Percentiles rank a stretch among this genome's conserved stretches.
Conservation (phyloP, 805 yeast species). For the Metschnikowia cerradonensis region DNA sequence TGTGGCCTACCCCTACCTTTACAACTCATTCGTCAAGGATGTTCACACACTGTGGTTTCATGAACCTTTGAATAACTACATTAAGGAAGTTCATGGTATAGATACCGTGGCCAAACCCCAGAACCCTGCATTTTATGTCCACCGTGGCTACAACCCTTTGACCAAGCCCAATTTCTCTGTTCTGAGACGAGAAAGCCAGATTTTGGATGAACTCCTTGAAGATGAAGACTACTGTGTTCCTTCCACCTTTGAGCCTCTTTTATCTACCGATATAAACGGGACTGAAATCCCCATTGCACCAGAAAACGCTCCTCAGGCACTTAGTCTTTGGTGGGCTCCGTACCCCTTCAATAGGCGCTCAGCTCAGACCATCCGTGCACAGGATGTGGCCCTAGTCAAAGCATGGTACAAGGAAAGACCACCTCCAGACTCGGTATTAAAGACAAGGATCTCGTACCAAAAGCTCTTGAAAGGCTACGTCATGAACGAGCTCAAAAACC, state of each 20-base stretch:
- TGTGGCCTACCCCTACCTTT: slow-evolving; percentile 82
- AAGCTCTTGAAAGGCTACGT: slow-evolving; percentile 77
- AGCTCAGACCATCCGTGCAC: slow-evolving; percentile 73
- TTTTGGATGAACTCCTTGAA: slow-evolving; percentile 15
- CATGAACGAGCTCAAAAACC: slow-evolving; percentile 61
- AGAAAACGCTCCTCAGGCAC: slow-evolving; percentile 46
- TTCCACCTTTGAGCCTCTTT: slow-evolving; percentile 46
- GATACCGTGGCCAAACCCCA: background rate
- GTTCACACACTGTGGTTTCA: slow-evolving; percentile 63
- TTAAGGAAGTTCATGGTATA: slow-evolving; percentile 36
- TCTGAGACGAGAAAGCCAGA: slow-evolving; percentile 27
- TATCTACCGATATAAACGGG: slow-evolving; percentile 22
- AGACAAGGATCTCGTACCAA: slow-evolving; percentile 84
- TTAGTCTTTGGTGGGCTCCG: slow-evolving; percentile 76
- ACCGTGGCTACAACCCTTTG: slow-evolving; percentile 55
- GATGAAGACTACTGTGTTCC: slow-evolving; percentile 40
- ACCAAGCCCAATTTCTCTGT: slow-evolving; percentile 17
- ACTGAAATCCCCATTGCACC: slow-evolving; percentile 26
- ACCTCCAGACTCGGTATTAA: slow-evolving; percentile 57
- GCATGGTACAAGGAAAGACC: slow-evolving; percentile 76
- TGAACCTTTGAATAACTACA: slow-evolving; percentile 53
- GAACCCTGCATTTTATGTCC: slow-evolving; percentile 52
- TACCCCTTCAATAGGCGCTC: slow-evolving; percentile 76
- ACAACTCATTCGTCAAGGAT: slow-evolving; percentile 69
- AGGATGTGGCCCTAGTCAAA: slow-evolving; percentile 84